These are phyloP conservation scores for Trypanosoma vivax DNA, from an alignment of 208 protist genomes.

Conservation along the genomic window DNA sequence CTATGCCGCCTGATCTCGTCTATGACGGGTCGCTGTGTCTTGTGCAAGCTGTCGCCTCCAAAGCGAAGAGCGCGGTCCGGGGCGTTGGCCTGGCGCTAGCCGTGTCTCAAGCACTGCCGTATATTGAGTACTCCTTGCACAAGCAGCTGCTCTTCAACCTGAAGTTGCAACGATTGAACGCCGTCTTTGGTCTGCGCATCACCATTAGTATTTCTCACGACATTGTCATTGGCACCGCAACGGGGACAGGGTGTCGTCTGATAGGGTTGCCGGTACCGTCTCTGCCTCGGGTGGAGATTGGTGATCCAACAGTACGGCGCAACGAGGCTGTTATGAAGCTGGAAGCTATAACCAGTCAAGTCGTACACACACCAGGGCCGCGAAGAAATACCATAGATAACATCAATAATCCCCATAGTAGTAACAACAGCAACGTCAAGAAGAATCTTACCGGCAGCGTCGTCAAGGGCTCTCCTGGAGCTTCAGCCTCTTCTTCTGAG, in stretches of 20 bases:
- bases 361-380: too few relatives aligned
- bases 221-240: conserved; percentile 72
- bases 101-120: conserved; percentile 82
- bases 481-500: not conserved
- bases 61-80: conserved; percentile 60
- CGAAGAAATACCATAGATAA: too few relatives aligned
- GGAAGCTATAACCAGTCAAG: conserved; percentile 46
- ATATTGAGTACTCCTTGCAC: conserved; percentile 86
- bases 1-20: conserved; percentile 64
- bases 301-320: conserved; percentile 45
- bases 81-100: conserved; percentile 69
- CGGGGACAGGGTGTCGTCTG: conserved; percentile 71
- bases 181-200: conserved; percentile 77
- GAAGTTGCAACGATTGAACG: conserved; percentile 72
- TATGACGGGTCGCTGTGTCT: conserved; percentile 59
- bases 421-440: too few relatives aligned
- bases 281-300: conserved; percentile 50
- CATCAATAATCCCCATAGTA: too few relatives aligned
- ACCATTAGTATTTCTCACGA: conserved; percentile 64
- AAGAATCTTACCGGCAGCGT: not conserved
- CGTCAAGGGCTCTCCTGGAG: not conserved
- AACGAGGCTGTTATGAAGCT: conserved; percentile 65
- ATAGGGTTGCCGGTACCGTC: conserved; percentile 59
- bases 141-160: conserved; percentile 88
- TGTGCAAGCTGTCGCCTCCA: conserved; percentile 64